Base-by-base conservation (phyloP, 73 alveolate species). In the Paramecium biaurelia region DNA sequence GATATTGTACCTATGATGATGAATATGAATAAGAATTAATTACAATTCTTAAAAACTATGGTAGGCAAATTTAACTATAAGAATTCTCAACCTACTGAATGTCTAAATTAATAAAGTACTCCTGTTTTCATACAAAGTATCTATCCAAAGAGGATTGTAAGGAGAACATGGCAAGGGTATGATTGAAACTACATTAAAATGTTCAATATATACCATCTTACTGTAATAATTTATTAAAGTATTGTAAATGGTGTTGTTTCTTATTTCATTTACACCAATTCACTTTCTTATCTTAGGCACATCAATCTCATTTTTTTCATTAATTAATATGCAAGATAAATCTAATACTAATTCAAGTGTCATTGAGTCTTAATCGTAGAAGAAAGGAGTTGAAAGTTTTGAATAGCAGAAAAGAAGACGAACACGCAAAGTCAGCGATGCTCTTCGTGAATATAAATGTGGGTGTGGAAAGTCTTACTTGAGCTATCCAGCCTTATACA, bases 401-500 rank as follows among this genome's bases (percentile, higher is more conserved):
- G 93, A 49, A 24, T 53, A 86, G 41, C 35, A 86, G 42, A 86
- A 63, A 26, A 58, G 92, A 24, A 59, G 95, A 32, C 92, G 96
- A 26, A 89, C 96, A 14, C 76, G 86, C 23, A 93, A 92, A 10
- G 95, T 72, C 34, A 76, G 87, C 42, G 76, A 57, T 21, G 92
- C 67, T 57, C 45, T 26, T 43, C 57, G 99, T 37, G 97, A 95
- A 86, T 95, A 95, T 94, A 93, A 82, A 56, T 97, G 99, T 93
- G 98, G 97, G 70, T 98, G 99, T 92, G 99, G 99, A 47, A 98
- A 98, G 95, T 96, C 98, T 86, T 98, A 98, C 95, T 95, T 98
- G 82, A 92, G 98, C 53, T 98, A 98, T 93, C 99, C 99, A 35
- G 99, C 99, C 10, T 97, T 98, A 23, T 98, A 98, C 93, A 98